A percentile compares a stretch with the other conserved stretches of the same genome.
Conservation (phyloP, 2,329 filamentous ascomycete species). For the Colletotrichum truncatum region DNA sequence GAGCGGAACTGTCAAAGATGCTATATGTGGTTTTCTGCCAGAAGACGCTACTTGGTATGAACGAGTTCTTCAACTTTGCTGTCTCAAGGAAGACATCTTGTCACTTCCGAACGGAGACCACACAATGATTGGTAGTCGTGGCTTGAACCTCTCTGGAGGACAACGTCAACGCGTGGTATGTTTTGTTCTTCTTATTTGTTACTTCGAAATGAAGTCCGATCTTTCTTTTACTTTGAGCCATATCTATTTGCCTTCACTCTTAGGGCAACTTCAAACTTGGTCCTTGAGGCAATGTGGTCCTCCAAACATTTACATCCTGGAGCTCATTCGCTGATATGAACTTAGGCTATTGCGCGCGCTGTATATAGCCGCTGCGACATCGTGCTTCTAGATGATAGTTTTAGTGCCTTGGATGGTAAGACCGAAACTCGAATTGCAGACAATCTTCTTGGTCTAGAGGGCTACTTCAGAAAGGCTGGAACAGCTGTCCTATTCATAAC, state of each 20-base stretch:
- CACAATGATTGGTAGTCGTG: constrained; percentile 30
- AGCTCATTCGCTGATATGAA: background rate
- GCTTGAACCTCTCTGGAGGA: constrained; percentile 32
- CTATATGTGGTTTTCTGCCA: constrained; percentile 29
- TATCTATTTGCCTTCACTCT: no score
- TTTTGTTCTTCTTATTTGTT: background rate
- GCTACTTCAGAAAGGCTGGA: constrained; percentile 30
- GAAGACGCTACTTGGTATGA: constrained; percentile 42
- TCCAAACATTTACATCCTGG: no score
- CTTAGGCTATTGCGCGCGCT: constrained; percentile 19
- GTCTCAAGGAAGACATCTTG: constrained; percentile 28
- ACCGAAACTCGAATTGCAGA: constrained; percentile 28
- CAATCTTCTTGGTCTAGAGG: constrained; percentile 30
- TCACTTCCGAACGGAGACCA: constrained; percentile 31
- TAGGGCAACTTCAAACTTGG: no score
- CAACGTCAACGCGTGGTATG: constrained; percentile 36
- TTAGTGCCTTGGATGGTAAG: constrained; percentile 24
- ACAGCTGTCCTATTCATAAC: constrained; percentile 28
- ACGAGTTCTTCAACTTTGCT: constrained; percentile 35
- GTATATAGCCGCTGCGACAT: constrained; percentile 5
- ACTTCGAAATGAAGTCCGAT: background rate
- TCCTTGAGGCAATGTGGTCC: no score
- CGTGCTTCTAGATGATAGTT: constrained; percentile 18
- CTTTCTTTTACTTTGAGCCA: background rate
- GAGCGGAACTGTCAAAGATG: constrained; percentile 31